Evolutionary conservation across 2,329 filamentous ascomycete species (phyloP).

Genomic region (Tolypocladium ovalisporum): DNA sequence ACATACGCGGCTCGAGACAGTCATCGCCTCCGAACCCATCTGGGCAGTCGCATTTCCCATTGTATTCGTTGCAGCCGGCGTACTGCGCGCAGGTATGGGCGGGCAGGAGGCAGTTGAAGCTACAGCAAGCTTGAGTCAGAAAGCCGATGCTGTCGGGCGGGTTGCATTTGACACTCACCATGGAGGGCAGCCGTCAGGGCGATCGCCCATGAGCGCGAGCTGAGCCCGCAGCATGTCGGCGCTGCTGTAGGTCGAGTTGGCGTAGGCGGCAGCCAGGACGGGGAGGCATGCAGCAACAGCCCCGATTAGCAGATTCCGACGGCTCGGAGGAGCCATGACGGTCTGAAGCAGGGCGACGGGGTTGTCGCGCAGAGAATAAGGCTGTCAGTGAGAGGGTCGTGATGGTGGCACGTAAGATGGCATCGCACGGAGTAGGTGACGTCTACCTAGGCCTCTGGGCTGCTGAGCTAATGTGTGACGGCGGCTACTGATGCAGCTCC

Average conservation of each 20-base stretch:
- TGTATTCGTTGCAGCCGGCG: conserved; percentile 76
- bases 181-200: conserved; percentile 68
- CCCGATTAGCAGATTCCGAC: conserved; percentile 27
- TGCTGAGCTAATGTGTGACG: background rate
- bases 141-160: conserved; percentile 13
- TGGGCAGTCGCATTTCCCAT: conserved; percentile 87
- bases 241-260: conserved; percentile 48
- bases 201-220: conserved; percentile 60
- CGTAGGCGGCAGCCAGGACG: conserved; percentile 25
- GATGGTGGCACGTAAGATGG: conserved; percentile 34
- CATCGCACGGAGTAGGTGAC: conserved; percentile 27
- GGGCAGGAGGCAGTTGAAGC: conserved; percentile 96
- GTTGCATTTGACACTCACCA: conserved; percentile 39
- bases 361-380: conserved; percentile 1
- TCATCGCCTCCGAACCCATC: conserved; percentile 90
- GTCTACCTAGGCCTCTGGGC: background rate
- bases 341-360: conserved; percentile 8
- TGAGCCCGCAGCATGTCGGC: conserved; percentile 52
- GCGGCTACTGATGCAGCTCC: background rate
- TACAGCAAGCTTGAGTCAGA: conserved; percentile 24
- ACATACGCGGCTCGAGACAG: conserved; percentile 68
- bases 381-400: conserved; percentile 24
- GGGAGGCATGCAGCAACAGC: conserved; percentile 27
- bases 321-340: conserved; percentile 28
- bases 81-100: conserved; percentile 88